phyloP scores from a whole-genome alignment of 768 basidiomycete genomes.

The Amanita pallidorosea region DNA sequence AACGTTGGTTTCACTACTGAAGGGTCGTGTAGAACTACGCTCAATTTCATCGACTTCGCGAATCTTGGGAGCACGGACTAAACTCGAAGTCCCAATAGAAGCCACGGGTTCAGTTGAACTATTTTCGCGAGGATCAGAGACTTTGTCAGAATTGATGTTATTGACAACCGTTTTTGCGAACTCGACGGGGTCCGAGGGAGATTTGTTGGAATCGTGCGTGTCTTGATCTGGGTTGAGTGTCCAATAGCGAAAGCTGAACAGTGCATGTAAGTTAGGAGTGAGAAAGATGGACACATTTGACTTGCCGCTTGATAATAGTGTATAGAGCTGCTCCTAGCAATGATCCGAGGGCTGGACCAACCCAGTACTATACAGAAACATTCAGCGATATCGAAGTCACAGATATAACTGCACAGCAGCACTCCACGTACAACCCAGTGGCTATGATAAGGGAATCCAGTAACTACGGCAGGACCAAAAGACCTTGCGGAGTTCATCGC shows the following conservation, averaged over 20 bases:
- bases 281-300: slow-evolving; percentile 1
- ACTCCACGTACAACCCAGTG: slow-evolving; percentile 51
- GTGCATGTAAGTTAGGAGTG: not conserved
- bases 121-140: not conserved
- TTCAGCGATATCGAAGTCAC: not conserved
- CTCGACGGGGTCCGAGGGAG: slow-evolving; percentile 27
- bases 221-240: slow-evolving; percentile 35
- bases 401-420: not conserved
- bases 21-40: not conserved
- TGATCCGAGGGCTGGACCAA: slow-evolving; percentile 60
- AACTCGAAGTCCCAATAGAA: not conserved
- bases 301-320: slow-evolving; percentile 38
- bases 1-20: not conserved
- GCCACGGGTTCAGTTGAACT: not conserved
- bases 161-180: slow-evolving; percentile 11
- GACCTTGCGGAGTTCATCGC: slow-evolving; percentile 60
- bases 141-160: not conserved
- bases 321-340: slow-evolving; percentile 52
- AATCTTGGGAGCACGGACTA: not conserved
- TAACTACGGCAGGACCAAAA: slow-evolving; percentile 60
- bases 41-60: not conserved
- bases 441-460: slow-evolving; percentile 37
- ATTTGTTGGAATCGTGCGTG: slow-evolving; percentile 27
- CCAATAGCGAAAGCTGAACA: slow-evolving; percentile 37
- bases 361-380: slow-evolving; percentile 42